phyloP scores from a whole-genome alignment of 139 green algal genomes.

The Monoraphidium neglectum region DNA sequence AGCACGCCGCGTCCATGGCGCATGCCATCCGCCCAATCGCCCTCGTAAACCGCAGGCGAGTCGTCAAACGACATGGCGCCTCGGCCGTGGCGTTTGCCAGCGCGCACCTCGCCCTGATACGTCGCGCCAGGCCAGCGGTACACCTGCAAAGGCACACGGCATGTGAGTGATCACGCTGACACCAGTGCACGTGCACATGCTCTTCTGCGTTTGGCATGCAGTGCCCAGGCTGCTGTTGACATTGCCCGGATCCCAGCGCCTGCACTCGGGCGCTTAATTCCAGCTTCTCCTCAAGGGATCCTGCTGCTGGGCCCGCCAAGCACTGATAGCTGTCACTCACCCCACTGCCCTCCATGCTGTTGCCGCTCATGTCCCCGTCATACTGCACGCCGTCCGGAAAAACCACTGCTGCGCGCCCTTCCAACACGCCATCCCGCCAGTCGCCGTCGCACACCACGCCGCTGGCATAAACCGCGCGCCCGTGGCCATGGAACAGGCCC shows the following conservation, averaged over 20 bases:
- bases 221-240: background rate
- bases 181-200: background rate
- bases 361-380: slow-evolving; percentile 45
- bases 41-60: slow-evolving; percentile 52
- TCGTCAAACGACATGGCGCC: slow-evolving; percentile 49
- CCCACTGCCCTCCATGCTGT: slow-evolving; percentile 50
- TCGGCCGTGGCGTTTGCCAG: slow-evolving; percentile 50
- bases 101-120: slow-evolving; percentile 52
- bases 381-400: slow-evolving; percentile 62
- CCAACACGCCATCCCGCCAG: slow-evolving; percentile 48
- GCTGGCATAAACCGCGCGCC: slow-evolving; percentile 40
- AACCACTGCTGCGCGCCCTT: slow-evolving; percentile 49
- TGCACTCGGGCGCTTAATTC: background rate
- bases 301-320: background rate
- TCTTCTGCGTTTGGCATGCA: background rate
- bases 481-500: slow-evolving; percentile 36
- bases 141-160: slow-evolving; percentile 28
- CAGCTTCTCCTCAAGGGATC: background rate
- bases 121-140: slow-evolving; percentile 48
- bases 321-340: no score
- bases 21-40: slow-evolving; percentile 51
- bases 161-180: background rate
- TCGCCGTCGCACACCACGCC: slow-evolving; percentile 53
- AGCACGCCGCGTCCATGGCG: slow-evolving; percentile 64
- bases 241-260: background rate